Evolutionary conservation across 1,139 yeast genomes (phyloP).

Genomic region (Yarrowia galli): DNA sequence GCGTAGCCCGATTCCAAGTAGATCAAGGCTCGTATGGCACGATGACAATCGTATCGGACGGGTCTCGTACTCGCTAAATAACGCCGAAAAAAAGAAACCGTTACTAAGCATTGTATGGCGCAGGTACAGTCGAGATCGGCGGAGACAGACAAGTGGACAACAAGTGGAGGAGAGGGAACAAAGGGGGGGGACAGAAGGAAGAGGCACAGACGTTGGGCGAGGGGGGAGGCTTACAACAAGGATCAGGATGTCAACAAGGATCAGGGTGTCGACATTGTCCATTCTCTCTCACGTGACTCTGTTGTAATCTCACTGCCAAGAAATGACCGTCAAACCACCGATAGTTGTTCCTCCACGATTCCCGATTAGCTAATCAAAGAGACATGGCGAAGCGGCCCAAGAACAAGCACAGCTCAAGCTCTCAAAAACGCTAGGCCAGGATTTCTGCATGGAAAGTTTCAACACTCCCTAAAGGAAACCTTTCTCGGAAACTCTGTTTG

Average conservation of each 20-base stretch:
- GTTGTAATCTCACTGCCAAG: no score
- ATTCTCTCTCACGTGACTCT: no score
- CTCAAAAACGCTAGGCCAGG: background rate
- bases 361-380: conserved; percentile 4
- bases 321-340: no score
- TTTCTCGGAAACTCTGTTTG: conserved; percentile 8
- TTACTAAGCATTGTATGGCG: conserved; percentile 25
- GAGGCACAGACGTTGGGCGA: no score
- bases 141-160: background rate
- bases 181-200: no score
- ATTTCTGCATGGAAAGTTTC: conserved; percentile 28
- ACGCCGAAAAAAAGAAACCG: background rate
- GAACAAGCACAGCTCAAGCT: no score
- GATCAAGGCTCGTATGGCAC: background rate
- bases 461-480: background rate
- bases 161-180: background rate
- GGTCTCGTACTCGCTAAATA: conserved; percentile 17
- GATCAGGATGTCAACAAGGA: no score
- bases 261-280: no score
- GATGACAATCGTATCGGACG: background rate
- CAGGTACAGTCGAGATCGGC: conserved; percentile 19
- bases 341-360: no score
- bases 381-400: no score
- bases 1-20: no score
- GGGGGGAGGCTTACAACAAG: no score